Percentiles rank a stretch among this genome's conserved stretches.
Conservation (phyloP, 2,329 filamentous ascomycete genomes). For the Verruconis gallopava region DNA sequence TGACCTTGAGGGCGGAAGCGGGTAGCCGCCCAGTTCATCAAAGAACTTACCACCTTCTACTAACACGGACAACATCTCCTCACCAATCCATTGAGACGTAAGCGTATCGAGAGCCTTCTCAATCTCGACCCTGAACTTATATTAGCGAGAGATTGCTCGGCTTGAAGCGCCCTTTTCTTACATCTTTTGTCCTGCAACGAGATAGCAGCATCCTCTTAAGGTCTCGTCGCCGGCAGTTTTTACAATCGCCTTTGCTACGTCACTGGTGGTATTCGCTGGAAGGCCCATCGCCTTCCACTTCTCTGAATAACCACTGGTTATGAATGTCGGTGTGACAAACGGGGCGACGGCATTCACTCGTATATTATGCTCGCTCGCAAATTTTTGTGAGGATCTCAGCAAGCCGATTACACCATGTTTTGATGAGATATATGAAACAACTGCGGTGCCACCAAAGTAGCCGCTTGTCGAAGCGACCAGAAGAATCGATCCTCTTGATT, state of each 20-base stretch:
- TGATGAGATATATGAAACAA: constrained; percentile 30
- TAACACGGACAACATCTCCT: constrained; percentile 22
- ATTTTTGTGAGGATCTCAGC: constrained; percentile 24
- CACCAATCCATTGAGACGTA: constrained; percentile 21
- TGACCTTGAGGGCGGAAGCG: constrained; percentile 15
- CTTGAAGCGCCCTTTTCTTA: background rate
- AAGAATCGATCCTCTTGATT: constrained; percentile 24
- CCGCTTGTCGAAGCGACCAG: constrained; percentile 30
- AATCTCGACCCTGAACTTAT: background rate
- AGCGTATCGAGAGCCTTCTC: background rate
- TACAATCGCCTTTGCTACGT: constrained; percentile 30
- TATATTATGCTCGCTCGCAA: constrained; percentile 23
- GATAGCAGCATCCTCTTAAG: background rate
- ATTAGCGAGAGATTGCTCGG: too few species aligned
- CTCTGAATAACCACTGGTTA: constrained; percentile 27
- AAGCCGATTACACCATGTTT: constrained; percentile 32
- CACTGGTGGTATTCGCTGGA: constrained; percentile 29
- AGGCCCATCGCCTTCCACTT: constrained; percentile 27
- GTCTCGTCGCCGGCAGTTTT: background rate
- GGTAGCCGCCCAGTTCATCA: constrained; percentile 23
- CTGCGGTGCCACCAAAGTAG: constrained; percentile 32
- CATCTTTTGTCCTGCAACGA: background rate
- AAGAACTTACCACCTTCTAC: constrained; percentile 22
- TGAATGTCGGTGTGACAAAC: constrained; percentile 34
- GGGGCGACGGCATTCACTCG: constrained; percentile 35